Evolutionary conservation across 2,329 filamentous ascomycete genomes (phyloP).

Genomic region (Fusarium piperis): DNA sequence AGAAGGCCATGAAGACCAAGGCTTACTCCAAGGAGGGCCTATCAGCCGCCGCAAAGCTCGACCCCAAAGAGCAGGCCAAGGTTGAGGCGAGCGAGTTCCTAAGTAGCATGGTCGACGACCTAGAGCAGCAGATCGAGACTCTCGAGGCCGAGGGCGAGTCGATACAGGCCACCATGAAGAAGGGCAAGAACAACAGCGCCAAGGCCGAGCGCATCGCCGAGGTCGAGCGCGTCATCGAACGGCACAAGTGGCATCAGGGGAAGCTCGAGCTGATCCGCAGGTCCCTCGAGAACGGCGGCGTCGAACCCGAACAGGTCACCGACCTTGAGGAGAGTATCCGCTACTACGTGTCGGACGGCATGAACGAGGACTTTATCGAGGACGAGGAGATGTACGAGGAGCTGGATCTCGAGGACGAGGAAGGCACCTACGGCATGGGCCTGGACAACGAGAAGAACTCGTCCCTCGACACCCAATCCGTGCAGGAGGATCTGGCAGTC

Average conservation of each 20-base stretch:
- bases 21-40: constrained; percentile 98
- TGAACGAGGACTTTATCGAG: constrained; percentile 89
- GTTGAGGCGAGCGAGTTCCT: constrained; percentile 89
- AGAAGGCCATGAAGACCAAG: constrained; percentile 99
- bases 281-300: constrained; percentile 89
- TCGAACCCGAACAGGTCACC: constrained; percentile 87
- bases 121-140: constrained; percentile 92
- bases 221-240: constrained; percentile 84
- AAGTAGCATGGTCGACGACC: constrained; percentile 85
- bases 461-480: constrained; percentile 93
- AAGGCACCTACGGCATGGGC: constrained; percentile 84
- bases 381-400: constrained; percentile 97
- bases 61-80: constrained; percentile 98
- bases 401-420: constrained; percentile 89
- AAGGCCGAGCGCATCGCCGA: constrained; percentile 91
- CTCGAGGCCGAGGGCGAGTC: constrained; percentile 90
- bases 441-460: constrained; percentile 86
- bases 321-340: constrained; percentile 92
- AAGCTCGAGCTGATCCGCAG: constrained; percentile 92
- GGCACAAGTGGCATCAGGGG: constrained; percentile 95
- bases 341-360: constrained; percentile 93
- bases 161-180: constrained; percentile 90
- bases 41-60: constrained; percentile 88
- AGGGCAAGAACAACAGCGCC: constrained; percentile 85
- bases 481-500: constrained; percentile 78